Evolutionary conservation across 2,329 filamentous ascomycete genomes (phyloP), one percentile per base, ranked within the genome.

Genomic region (Beauveria bassiana): DNA sequence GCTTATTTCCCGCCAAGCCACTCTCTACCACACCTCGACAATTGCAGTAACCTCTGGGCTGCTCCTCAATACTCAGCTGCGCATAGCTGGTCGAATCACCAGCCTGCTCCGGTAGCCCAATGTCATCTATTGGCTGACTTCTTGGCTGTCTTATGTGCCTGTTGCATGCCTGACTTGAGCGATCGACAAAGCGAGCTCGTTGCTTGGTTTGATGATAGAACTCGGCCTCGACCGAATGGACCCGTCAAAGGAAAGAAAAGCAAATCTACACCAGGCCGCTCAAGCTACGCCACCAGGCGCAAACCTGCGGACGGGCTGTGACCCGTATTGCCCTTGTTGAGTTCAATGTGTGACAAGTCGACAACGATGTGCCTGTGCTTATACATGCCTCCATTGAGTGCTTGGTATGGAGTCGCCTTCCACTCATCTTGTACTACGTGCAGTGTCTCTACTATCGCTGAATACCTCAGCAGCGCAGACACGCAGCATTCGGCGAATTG

Each of bases 1-100:
- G 57, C 57, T 59, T 59, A 59, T 46, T 52, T 50, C n/a, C 57
- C 57, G 22, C 47, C 57, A 52, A 51, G 18, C n/a, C 45, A n/a
- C 20, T n/a, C 16, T 49, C 24, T 22, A 28, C 54, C 26, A 26
- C 54, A 20, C 43, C 28, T 47, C 43, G 22, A 38, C 43, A 34
- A 40, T 49, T 49, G 45, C 28, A 57, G 20, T 49, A 40, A 38
- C 16, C 54, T 22, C n/a, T 10, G 16, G 40, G 28, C 31, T 26
- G n/a, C 54, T 47, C 28, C 16, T 18, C 28, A 46, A 8, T 3
- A n/a, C 18, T 59, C 56, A 59, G 56, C 56, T 59, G 28, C 31
- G 20, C 31, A 49, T 57, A 20, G 54, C 43, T 31, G 12, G 28
- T 38, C 54, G 43, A 57, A 57, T 57, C 54, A 57, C 28, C 43